Conservation (phyloP, 768 basidiomycete genomes). For the Russula foetens region DNA sequence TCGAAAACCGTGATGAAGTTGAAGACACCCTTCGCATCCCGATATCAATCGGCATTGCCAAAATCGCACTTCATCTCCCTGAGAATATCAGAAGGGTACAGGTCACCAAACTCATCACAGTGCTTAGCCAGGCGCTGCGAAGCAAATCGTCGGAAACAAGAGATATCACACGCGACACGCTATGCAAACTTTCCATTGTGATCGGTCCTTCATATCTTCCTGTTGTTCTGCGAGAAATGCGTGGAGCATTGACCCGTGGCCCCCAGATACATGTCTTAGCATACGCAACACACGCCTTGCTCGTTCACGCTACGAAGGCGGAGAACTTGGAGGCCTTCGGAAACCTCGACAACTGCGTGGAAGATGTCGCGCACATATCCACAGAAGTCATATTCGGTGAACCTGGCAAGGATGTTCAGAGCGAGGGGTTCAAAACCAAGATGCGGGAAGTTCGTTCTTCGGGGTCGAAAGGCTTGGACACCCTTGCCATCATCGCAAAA, state of each 20-base stretch:
- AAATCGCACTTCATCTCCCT: conserved; percentile 78
- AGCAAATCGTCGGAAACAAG: conserved; percentile 91
- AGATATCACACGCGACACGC: conserved; percentile 74
- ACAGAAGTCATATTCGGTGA: conserved; percentile 92
- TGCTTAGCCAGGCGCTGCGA: conserved; percentile 83
- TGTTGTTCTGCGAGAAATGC: conserved; percentile 66
- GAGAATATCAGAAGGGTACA: conserved; percentile 52
- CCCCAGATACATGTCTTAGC: conserved; percentile 93
- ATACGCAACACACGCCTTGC: conserved; percentile 69
- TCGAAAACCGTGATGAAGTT: conserved; percentile 73
- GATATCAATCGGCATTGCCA: conserved; percentile 77
- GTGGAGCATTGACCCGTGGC: conserved; percentile 79
- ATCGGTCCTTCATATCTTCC: conserved; percentile 72
- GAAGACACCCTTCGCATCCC: conserved; percentile 87
- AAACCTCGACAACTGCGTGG: conserved; percentile 67
- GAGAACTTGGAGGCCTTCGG: conserved; percentile 47
- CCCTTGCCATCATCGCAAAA: conserved; percentile 74
- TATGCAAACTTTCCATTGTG: conserved; percentile 67
- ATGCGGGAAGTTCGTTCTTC: conserved; percentile 87
- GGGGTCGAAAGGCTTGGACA: conserved; percentile 76
- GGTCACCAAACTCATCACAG: conserved; percentile 68
- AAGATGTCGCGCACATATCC: conserved; percentile 71
- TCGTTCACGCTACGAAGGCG: conserved; percentile 69
- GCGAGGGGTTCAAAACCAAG: conserved; percentile 90
- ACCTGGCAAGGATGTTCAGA: conserved; percentile 79